phyloP scores from a whole-genome alignment of 2,329 filamentous ascomycete genomes.

The Ceratocystis albifundus region DNA sequence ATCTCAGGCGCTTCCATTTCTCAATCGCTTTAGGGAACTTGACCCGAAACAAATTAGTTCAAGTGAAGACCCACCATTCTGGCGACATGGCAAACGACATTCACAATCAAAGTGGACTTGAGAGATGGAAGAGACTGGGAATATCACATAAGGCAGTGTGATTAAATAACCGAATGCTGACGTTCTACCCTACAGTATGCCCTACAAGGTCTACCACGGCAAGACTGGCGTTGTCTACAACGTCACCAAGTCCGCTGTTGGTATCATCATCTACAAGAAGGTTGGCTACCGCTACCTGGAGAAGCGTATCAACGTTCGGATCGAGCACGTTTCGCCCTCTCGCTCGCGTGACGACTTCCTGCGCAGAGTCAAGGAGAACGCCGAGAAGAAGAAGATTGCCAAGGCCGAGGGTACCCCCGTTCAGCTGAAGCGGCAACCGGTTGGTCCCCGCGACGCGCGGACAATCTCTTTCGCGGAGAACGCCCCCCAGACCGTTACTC shows the following conservation, averaged over 20 bases:
- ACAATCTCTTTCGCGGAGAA: conserved; percentile 72
- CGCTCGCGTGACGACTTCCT: conserved; percentile 96
- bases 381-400: conserved; percentile 80
- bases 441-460: conserved; percentile 65
- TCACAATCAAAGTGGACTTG: background rate
- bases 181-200: conserved; percentile 56
- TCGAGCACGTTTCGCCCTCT: conserved; percentile 93
- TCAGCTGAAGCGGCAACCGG: conserved; percentile 84
- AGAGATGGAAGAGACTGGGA: conserved; percentile 6
- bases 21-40: conserved; percentile 11
- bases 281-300: conserved; percentile 99
- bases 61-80: background rate
- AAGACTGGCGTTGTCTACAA: conserved; percentile 99
- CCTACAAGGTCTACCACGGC: conserved; percentile 98
- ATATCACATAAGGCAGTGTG: background rate
- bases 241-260: conserved; percentile 94
- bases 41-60: conserved; percentile 6
- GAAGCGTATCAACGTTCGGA: conserved; percentile 98
- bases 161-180: background rate
- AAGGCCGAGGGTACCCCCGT: conserved; percentile 79
- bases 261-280: conserved; percentile 99
- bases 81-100: background rate
- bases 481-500: conserved; percentile 80
- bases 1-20: background rate
- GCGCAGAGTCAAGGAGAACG: conserved; percentile 91